Percentiles rank a stretch among this genome's conserved stretches.
These are phyloP conservation scores for Sphagnum tenellum DNA, from an alignment of 225 moss, liverwort and hornwort species.

Conservation along the genomic window DNA sequence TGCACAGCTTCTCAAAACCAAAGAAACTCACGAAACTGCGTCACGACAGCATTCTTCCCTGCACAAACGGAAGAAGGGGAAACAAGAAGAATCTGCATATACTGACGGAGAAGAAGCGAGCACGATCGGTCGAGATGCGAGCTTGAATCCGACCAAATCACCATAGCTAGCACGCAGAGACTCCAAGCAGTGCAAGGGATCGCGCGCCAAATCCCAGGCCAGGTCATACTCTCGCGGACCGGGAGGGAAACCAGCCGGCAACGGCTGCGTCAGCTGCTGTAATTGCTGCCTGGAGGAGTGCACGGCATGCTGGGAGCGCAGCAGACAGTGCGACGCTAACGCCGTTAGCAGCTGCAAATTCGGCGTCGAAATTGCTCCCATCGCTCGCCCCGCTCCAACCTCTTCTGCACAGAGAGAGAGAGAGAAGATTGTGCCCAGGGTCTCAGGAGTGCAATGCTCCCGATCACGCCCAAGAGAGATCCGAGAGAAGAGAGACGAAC, in stretches of 20 bases:
- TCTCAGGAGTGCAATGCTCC: no score
- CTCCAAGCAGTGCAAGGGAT: slow-evolving; percentile 46
- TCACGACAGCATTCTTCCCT: not conserved
- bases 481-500: no score
- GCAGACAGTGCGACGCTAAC: slow-evolving; percentile 26
- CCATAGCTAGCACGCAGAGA: slow-evolving; percentile 46
- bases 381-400: slow-evolving; percentile 5
- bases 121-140: slow-evolving; percentile 43
- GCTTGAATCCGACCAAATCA: slow-evolving; percentile 45
- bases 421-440: no score
- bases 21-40: not conserved
- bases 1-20: not conserved
- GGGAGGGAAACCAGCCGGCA: slow-evolving; percentile 33
- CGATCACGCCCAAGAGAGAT: no score
- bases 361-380: slow-evolving; percentile 13
- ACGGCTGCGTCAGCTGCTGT: slow-evolving; percentile 14
- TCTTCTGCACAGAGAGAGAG: not conserved
- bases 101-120: slow-evolving; percentile 65
- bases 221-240: slow-evolving; percentile 42
- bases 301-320: slow-evolving; percentile 10
- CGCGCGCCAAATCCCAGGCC: slow-evolving; percentile 44
- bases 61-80: not conserved
- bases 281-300: slow-evolving; percentile 11
- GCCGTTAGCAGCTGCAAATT: slow-evolving; percentile 25
- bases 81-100: not conserved